A percentile compares a stretch with the other conserved stretches of the same genome.
These are phyloP conservation scores for Penicillium sp. DNA, from an alignment of 2,329 filamentous ascomycete species.

Conservation along the genomic window DNA sequence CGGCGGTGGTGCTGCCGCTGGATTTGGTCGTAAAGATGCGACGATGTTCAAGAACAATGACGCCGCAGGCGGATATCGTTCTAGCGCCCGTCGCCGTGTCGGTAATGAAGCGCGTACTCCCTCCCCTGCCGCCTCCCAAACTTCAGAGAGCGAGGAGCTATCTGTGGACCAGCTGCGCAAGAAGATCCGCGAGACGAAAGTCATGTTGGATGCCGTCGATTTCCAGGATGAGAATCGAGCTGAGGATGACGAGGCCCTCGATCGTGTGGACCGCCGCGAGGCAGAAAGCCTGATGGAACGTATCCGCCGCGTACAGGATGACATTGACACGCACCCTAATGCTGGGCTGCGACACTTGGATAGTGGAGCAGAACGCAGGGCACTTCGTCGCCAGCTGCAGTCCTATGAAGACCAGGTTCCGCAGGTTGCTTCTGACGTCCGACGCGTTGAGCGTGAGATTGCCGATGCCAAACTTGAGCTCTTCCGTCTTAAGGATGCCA, in stretches of 20 bases:
- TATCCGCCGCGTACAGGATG: slow-evolving; percentile 85
- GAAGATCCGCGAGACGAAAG: slow-evolving; percentile 89
- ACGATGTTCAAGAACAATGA: slow-evolving; percentile 97
- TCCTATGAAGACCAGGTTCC: slow-evolving; percentile 84
- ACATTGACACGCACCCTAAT: slow-evolving; percentile 89
- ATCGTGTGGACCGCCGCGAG: slow-evolving; percentile 84
- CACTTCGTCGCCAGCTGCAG: slow-evolving; percentile 85
- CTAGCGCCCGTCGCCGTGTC: slow-evolving; percentile 83
- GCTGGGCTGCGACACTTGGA: slow-evolving; percentile 67
- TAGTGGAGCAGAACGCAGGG: slow-evolving; percentile 80
- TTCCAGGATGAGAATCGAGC: slow-evolving; percentile 86
- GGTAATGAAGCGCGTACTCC: slow-evolving; percentile 69
- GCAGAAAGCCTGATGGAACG: slow-evolving; percentile 92
- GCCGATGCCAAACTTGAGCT: slow-evolving; percentile 87
- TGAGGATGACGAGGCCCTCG: slow-evolving; percentile 88
- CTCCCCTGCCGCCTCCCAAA: slow-evolving; percentile 69
- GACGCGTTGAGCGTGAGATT: slow-evolving; percentile 86
- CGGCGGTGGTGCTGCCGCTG: slow-evolving; percentile 55
- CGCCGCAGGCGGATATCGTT: slow-evolving; percentile 86
- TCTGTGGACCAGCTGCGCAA: slow-evolving; percentile 85
- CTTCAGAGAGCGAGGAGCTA: slow-evolving; percentile 69
- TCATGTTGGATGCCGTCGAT: slow-evolving; percentile 92
- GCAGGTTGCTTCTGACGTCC: slow-evolving; percentile 85
- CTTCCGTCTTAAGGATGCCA: slow-evolving; percentile 90
- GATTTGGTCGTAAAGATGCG: slow-evolving; percentile 76